Percentiles rank a stretch among this genome's conserved stretches.
phyloP scores from a whole-genome alignment of 768 basidiomycete species.

The Hygrocybe coccinea region DNA sequence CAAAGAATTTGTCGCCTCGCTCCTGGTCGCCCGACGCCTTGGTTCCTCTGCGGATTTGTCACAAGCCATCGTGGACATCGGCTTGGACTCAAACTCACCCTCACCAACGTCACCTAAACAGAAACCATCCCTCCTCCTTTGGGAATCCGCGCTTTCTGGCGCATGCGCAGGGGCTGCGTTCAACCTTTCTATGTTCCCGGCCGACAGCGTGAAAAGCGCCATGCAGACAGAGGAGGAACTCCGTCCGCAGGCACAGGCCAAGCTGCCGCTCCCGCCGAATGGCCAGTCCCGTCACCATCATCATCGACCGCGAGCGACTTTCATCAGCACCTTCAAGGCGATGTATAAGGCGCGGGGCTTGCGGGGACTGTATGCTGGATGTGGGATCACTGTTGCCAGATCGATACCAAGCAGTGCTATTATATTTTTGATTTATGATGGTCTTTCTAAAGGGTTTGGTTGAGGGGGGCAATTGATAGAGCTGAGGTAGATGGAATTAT shows the following conservation, averaged over 20 bases:
- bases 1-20: conserved; percentile 70
- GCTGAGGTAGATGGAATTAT: no score
- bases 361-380: conserved; percentile 78
- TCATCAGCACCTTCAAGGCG: conserved; percentile 54
- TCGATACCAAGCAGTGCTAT: conserved; percentile 82
- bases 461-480: conserved; percentile 13
- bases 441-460: conserved; percentile 44
- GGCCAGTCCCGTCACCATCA: no score
- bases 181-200: conserved; percentile 82
- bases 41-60: conserved; percentile 9
- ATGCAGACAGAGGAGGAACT: conserved; percentile 89
- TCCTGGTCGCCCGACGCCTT: conserved; percentile 50
- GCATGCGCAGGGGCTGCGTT: conserved; percentile 76
- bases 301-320: conserved; percentile 35
- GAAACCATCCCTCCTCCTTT: conserved; percentile 41
- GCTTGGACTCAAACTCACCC: no score
- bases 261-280: not conserved
- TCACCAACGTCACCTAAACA: conserved; percentile 12
- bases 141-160: conserved; percentile 77
- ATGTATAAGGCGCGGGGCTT: conserved; percentile 75
- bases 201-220: conserved; percentile 84
- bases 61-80: conserved; percentile 6
- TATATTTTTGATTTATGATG: conserved; percentile 87
- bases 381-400: conserved; percentile 79
- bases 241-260: conserved; percentile 33